Percentiles rank a stretch among this genome's conserved stretches.
These are phyloP conservation scores for Neurospora sublineolata DNA, from an alignment of 495 filamentous ascomycete species.

Conservation along the genomic window DNA sequence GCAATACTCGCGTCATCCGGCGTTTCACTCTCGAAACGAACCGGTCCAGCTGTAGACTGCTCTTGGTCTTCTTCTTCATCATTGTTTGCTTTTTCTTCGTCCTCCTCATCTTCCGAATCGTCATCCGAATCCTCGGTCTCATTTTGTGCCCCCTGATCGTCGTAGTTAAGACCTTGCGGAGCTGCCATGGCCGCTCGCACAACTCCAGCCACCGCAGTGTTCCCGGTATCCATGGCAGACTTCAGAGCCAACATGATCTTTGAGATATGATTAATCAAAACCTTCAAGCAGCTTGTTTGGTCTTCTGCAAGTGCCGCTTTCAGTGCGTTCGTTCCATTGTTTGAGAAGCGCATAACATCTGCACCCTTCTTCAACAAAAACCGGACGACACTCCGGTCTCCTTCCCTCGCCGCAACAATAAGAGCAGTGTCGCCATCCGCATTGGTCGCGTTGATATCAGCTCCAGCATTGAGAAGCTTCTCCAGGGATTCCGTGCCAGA, in stretches of 20 bases:
- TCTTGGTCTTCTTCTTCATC: background rate
- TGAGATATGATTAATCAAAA: background rate
- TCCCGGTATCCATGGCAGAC: background rate
- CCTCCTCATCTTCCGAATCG: background rate
- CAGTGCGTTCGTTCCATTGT: background rate
- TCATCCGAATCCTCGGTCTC: background rate
- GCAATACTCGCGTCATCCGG: background rate
- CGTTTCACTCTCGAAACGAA: background rate
- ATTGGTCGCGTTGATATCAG: slow-evolving; percentile 22
- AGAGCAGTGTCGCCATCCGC: slow-evolving; percentile 23
- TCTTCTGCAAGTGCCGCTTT: background rate
- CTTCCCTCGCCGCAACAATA: slow-evolving; percentile 4
- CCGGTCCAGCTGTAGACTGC: background rate
- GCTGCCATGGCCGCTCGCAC: background rate
- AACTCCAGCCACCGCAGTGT: background rate
- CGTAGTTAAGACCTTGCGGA: background rate
- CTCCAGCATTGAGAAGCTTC: slow-evolving; percentile 7
- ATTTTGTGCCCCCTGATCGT: background rate
- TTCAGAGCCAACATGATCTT: background rate
- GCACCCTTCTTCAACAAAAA: background rate
- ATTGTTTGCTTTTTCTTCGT: background rate
- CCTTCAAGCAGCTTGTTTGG: background rate
- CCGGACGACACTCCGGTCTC: background rate
- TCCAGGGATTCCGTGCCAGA: background rate
- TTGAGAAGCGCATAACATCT: background rate